Evolutionary conservation across 495 filamentous ascomycete species (phyloP), one percentile per base, ranked within the genome.

Genomic region (Melanomma pulvis-pyrius): DNA sequence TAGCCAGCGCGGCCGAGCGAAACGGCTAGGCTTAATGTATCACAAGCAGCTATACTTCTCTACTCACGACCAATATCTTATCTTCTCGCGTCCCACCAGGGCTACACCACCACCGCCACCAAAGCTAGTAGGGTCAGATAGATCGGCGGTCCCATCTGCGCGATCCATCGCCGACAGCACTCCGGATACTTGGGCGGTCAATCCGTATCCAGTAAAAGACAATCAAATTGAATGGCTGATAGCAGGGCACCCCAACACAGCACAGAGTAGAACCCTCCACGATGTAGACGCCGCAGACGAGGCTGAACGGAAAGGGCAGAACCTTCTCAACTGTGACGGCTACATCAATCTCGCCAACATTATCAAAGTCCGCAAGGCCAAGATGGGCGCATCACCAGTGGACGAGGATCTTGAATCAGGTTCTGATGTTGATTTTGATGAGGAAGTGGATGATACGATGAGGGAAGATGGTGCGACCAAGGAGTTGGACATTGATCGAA

Each of bases 31-130:
- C 32, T 85, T 80, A 68, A 85, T 88, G 75, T 88, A 89, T 64
- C 88, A 81, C 74, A 92, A 91, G 67, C 81, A 86, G 21, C 74
- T 90, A 6, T 92, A 91, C 69, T 92, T 89, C 68, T 85, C 84
- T 49, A 85, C 84, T 1, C 86, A 91, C 61, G 85, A 91, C 68
- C 85, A 87, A 59, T 88, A 82, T 57, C 74, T 92, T 22, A 81
- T 87, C 44, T 92, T 90, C 76, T 85, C 82, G 69, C 81, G 81
- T 59, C 89, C 89, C 22, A 80, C 85, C n/a, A 85, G 83, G 54
- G 86, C 87, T 2, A 68, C 79, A 0, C 89, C 89, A 25, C 89
- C 89, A 11, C 79, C 86, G 17, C 88, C 88, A n/a, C 88, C 88
- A 12, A 82, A 79, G 58, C 66, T 86, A 29, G 77, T 76, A 9